These are phyloP conservation scores for Daldinia decipiens DNA, from an alignment of 495 filamentous ascomycete genomes.

Conservation along the genomic window DNA sequence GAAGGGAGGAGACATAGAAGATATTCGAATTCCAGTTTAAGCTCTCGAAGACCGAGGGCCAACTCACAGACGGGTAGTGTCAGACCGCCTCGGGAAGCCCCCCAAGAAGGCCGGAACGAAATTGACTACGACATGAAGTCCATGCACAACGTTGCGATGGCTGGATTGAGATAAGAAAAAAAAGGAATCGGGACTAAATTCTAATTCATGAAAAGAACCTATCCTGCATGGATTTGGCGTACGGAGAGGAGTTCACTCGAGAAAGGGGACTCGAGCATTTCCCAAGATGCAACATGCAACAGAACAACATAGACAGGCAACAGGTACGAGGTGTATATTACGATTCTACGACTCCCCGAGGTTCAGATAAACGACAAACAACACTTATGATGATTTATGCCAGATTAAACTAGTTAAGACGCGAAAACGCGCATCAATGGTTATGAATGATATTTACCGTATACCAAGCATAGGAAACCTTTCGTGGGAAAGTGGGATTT, in stretches of 20 bases:
- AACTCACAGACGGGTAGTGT: conserved; percentile 16
- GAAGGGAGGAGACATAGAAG: conserved; percentile 29
- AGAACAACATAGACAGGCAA: conserved; percentile 39
- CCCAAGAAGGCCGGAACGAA: conserved; percentile 23
- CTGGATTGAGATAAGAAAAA: conserved; percentile 42
- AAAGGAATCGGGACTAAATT: conserved; percentile 12
- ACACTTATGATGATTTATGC: conserved; percentile 42
- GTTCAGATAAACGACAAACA: conserved; percentile 40
- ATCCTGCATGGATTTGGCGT: conserved; percentile 40
- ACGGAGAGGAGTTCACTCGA: conserved; percentile 42
- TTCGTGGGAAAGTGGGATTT: neutral
- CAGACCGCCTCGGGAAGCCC: conserved; percentile 13
- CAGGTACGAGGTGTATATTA: conserved; percentile 41
- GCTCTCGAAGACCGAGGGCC: conserved; percentile 22
- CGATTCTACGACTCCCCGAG: conserved; percentile 40
- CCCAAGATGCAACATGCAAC: conserved; percentile 21
- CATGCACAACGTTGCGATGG: conserved; percentile 48
- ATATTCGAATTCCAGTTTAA: conserved; percentile 27
- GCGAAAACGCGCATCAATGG: conserved; percentile 6
- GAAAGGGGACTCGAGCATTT: conserved; percentile 39
- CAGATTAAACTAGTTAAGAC: conserved; percentile 6
- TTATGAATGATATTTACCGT: conserved; percentile 7
- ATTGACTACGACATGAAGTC: conserved; percentile 47
- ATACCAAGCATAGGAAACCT: neutral
- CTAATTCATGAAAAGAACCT: conserved; percentile 32